Evolutionary conservation across 495 filamentous ascomycete genomes (phyloP).

Genomic region (Talaromyces stipitatus): DNA sequence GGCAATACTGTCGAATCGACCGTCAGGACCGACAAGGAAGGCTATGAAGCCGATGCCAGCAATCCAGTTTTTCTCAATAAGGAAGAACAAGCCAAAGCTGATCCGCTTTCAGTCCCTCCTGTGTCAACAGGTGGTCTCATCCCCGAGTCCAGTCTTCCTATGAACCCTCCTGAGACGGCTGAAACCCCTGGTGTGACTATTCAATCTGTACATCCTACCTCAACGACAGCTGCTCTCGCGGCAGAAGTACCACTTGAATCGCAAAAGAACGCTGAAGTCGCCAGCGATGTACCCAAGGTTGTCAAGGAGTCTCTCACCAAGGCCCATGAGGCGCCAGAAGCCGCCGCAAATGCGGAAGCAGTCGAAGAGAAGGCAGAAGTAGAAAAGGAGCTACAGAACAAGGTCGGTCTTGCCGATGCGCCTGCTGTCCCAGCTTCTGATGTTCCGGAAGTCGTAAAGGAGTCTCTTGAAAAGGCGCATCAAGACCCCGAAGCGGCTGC

Average conservation of each 20-base stretch:
- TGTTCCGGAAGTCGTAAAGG: conserved; percentile 66
- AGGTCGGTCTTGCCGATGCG: conserved; percentile 15
- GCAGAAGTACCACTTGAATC: conserved; percentile 61
- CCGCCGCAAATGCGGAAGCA: conserved; percentile 51
- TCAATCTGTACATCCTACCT: conserved; percentile 58
- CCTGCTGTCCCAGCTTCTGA: conserved; percentile 34
- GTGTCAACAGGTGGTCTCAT: conserved; percentile 55
- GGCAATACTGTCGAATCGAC: conserved; percentile 42
- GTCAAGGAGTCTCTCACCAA: conserved; percentile 59
- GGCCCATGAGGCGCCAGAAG: conserved; percentile 52
- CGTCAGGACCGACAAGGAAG: conserved; percentile 72
- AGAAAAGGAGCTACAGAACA: conserved; percentile 49
- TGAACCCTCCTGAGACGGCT: conserved; percentile 32
- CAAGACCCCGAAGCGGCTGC: conserved; percentile 62
- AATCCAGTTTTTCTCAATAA: conserved; percentile 37
- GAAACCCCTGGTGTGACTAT: conserved; percentile 52
- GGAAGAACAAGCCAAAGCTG: conserved; percentile 2
- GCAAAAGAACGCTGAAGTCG: conserved; percentile 7
- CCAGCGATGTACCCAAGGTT: conserved; percentile 37
- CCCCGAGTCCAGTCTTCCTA: conserved; percentile 80
- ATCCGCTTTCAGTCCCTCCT: conserved; percentile 52
- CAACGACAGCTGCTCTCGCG: conserved; percentile 69
- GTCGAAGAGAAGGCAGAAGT: conserved; percentile 63
- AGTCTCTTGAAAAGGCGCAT: conserved; percentile 59
- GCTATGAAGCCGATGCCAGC: conserved; percentile 69